Evolutionary conservation across 2,329 filamentous ascomycete species (phyloP).

Genomic region (Sporothrix sp.): DNA sequence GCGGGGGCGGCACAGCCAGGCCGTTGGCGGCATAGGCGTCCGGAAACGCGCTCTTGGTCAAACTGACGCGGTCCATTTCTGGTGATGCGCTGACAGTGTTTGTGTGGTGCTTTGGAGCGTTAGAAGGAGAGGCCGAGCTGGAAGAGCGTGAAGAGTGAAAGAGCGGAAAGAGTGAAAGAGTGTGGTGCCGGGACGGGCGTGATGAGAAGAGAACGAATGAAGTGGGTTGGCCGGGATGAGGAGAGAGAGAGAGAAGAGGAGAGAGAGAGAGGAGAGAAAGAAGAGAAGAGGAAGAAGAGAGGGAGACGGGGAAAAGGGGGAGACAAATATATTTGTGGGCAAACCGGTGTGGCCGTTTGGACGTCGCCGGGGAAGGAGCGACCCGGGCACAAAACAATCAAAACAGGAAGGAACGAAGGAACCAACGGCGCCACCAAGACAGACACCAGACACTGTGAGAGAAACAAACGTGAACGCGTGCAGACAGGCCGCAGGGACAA

Average conservation of each 20-base stretch:
- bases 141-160: background rate
- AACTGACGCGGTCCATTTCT: conserved; percentile 9
- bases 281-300: background rate
- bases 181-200: background rate
- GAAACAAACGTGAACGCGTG: background rate
- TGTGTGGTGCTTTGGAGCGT: background rate
- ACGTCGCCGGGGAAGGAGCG: conserved; percentile 11
- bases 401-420: conserved; percentile 14
- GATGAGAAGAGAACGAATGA: background rate
- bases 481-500: background rate
- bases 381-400: conserved; percentile 7
- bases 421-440: conserved; percentile 1
- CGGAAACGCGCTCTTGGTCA: conserved; percentile 2
- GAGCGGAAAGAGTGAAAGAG: background rate
- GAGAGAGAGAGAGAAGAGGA: background rate
- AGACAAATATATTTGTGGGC: background rate
- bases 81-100: background rate
- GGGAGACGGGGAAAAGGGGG: background rate
- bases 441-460: conserved; percentile 7
- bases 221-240: background rate
- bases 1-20: too few species aligned
- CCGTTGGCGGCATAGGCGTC: background rate
- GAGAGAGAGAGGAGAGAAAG: background rate
- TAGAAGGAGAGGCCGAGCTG: background rate
- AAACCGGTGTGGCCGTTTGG: conserved; percentile 1